Base-by-base conservation (phyloP, 331 rosid species). In the Phaseolus coccineus region DNA sequence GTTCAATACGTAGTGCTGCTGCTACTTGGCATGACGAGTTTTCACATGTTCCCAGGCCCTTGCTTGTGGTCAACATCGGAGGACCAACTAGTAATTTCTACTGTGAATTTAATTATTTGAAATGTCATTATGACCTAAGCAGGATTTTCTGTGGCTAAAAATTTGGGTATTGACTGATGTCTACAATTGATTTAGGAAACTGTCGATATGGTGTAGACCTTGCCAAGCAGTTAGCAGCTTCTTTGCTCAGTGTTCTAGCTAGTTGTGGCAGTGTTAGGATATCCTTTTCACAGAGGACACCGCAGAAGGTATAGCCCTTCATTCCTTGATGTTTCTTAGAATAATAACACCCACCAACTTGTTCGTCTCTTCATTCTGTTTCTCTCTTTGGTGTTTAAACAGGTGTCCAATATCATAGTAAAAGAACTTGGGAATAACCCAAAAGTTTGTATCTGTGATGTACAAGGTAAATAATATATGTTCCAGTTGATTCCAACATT, bases 221-320 rank as follows among this genome's bases (percentile, higher is more conserved):
- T 75, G 99, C 96, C 73, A 93, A 84, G 93, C 91, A 95, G 80
- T 85, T 95, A 69, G 82, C 77, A 66, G 84, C 92, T 69, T 76
- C 86, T 82, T 84, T 95, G 86, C 88, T 81, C 50, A 84, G 75
- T 77, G 93, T 93, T 83, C 88, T 93, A 87, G 85, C 12, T 68
- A 90, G 90, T 86, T 95, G 98, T 79, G 98, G 97, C 77, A 93
- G 92, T 74, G 88, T 95, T 80, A 91, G 96, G 84, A 91, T 95
- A 91, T 93, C 98, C 88, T 95, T 90, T 81, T 89, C 99, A 19
- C 84, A 85, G 81, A 87, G 89, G 86, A 93, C 99, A 59, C 91
- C 99, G n/a, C 84, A 83, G 78, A 94, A 90, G 91, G 98, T 92
- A 85, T 73, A 71, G 77, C 15, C 64, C 57, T 28, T 13, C 58